These are phyloP conservation scores for Sarcomyxa edulis DNA, from an alignment of 768 basidiomycete species.

Conservation along the genomic window DNA sequence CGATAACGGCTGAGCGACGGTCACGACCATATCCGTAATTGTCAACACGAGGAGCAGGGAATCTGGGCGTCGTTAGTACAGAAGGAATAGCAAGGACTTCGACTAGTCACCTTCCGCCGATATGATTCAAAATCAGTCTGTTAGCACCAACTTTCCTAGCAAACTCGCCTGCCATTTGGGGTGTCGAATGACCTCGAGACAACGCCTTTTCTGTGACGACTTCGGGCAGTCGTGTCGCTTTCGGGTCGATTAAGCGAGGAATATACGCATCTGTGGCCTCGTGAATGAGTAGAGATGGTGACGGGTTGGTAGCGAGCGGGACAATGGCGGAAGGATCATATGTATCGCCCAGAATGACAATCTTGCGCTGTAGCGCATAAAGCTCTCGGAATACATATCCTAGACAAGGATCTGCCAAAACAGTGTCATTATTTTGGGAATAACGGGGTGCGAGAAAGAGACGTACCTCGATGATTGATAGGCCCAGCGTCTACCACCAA, in stretches of 20 bases:
- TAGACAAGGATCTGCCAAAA: slow-evolving; percentile 60
- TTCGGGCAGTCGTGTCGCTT: slow-evolving; percentile 34
- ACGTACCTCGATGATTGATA: slow-evolving; percentile 68
- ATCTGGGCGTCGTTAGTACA: slow-evolving; percentile 26
- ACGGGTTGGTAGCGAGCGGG: slow-evolving; percentile 45
- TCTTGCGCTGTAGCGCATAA: slow-evolving; percentile 43
- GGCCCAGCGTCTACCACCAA: slow-evolving; percentile 70
- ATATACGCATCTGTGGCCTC: slow-evolving; percentile 79
- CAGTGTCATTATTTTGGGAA: neutral
- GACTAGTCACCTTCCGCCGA: slow-evolving; percentile 54
- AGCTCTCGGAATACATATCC: slow-evolving; percentile 72
- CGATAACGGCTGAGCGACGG: slow-evolving; percentile 39
- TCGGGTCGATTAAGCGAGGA: slow-evolving; percentile 46
- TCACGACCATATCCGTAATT: no score
- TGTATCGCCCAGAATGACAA: slow-evolving; percentile 79
- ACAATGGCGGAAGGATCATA: slow-evolving; percentile 54
- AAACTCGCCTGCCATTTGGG: slow-evolving; percentile 73
- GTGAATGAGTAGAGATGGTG: slow-evolving; percentile 72
- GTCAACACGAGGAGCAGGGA: slow-evolving; percentile 41
- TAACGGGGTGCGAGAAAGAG: neutral
- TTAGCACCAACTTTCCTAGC: slow-evolving; percentile 57
- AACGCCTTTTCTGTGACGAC: slow-evolving; percentile 45
- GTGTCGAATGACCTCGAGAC: slow-evolving; percentile 74
- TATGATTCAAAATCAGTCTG: slow-evolving; percentile 71
- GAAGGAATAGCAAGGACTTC: neutral